These are phyloP conservation scores for Auricularia sp. DNA, from an alignment of 768 basidiomycete species.

Conservation along the genomic window DNA sequence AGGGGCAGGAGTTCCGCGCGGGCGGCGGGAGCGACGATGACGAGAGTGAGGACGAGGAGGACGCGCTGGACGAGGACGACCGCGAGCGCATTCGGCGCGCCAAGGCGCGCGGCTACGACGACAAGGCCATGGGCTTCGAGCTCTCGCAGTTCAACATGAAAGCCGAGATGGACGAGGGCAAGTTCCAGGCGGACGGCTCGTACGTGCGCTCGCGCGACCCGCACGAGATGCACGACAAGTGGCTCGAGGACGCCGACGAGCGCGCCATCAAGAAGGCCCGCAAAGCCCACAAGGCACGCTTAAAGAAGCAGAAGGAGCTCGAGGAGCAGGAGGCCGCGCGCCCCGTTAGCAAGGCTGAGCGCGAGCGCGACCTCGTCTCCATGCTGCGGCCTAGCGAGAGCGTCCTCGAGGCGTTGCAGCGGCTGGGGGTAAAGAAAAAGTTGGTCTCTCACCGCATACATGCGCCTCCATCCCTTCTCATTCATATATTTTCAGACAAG, in stretches of 20 bases:
- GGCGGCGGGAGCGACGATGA: constrained; percentile 32
- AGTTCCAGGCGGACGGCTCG: constrained; percentile 88
- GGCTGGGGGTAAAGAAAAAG: constrained; percentile 50
- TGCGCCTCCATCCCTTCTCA: not conserved
- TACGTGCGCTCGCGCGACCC: constrained; percentile 83
- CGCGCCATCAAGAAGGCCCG: constrained; percentile 76
- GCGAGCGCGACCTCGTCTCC: constrained; percentile 35
- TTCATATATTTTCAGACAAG: not conserved
- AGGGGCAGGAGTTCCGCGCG: constrained; percentile 79
- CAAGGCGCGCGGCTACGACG: constrained; percentile 34
- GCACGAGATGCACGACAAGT: constrained; percentile 84
- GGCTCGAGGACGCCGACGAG: constrained; percentile 88
- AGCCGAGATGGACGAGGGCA: constrained; percentile 96
- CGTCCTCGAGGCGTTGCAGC: constrained; percentile 78
- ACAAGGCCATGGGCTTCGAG: constrained; percentile 78
- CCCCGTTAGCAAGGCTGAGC: constrained; percentile 41
- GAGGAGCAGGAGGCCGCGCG: constrained; percentile 45
- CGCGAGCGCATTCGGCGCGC: constrained; percentile 45
- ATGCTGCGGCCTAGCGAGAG: constrained; percentile 86
- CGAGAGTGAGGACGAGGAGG: constrained; percentile 36
- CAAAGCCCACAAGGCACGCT: constrained; percentile 63
- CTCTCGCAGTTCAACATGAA: constrained; percentile 98
- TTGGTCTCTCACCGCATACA: constrained; percentile 7
- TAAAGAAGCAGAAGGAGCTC: constrained; percentile 57
- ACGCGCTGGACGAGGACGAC: constrained; percentile 70